phyloP scores from a whole-genome alignment of 495 filamentous ascomycete genomes.

The Penicillium chermesinum region DNA sequence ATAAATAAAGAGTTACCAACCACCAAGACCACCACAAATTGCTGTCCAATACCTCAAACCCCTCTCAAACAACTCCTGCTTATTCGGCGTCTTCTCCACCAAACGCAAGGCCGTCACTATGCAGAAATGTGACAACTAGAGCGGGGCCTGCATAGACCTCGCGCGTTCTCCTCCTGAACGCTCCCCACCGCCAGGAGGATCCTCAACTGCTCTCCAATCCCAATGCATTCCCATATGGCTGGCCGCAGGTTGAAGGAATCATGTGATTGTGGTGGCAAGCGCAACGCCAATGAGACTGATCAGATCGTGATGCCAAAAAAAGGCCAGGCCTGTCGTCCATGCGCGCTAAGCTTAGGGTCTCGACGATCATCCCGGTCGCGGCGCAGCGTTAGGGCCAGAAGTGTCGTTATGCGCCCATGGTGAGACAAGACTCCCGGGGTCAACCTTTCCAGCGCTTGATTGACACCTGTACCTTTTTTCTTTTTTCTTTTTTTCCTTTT shows the following conservation, averaged over 20 bases:
- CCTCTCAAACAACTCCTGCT: background rate
- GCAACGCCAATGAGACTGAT: constrained; percentile 22
- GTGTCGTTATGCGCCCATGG: constrained; percentile 17
- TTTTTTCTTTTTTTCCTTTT: constrained; percentile 3
- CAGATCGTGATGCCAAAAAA: constrained; percentile 14
- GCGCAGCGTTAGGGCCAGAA: constrained; percentile 20
- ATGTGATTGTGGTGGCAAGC: constrained; percentile 33
- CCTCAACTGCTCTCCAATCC: constrained; percentile 19
- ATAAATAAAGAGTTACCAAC: background rate
- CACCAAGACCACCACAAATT: no score
- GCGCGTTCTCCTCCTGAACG: background rate
- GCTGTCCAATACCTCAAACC: background rate
- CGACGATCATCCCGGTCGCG: constrained; percentile 26
- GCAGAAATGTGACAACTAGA: constrained; percentile 26
- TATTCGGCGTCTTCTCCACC: constrained; percentile 8
- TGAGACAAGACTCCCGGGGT: constrained; percentile 21
- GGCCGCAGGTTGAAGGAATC: constrained; percentile 37
- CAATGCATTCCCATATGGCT: constrained; percentile 26
- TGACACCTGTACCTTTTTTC: constrained; percentile 4
- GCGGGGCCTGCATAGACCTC: constrained; percentile 23
- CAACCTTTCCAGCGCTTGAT: constrained; percentile 1
- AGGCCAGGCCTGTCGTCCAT: constrained; percentile 9
- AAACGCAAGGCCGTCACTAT: constrained; percentile 22
- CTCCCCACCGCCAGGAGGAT: background rate
- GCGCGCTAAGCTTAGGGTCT: constrained; percentile 21